Base-by-base conservation (phyloP, 768 basidiomycete species). In the Suillus discolor region DNA sequence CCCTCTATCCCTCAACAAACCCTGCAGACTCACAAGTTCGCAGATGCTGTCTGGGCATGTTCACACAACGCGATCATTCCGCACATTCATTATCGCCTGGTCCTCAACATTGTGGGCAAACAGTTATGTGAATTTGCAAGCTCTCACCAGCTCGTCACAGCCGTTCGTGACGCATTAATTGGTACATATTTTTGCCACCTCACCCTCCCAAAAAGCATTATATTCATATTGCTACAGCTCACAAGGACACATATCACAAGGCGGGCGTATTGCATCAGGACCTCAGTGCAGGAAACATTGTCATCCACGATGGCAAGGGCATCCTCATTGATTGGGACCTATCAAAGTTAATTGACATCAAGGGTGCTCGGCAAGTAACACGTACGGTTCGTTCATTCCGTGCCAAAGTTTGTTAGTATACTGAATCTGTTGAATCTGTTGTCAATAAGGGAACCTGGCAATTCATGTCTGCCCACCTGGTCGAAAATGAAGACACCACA, bases 391-490 rank as follows among this genome's bases (percentile, higher is more conserved):
- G 41, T 42, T 42, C 16, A 41, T 41, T 41, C 15, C 5, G 1
- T 42, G 16, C 42, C 18, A 8, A 44, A 20, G 7, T 8, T 44
- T 2, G 18, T 44, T 44, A 44, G 7, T 44, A 2, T 53, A 9
- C 53, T 42, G 15, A 39, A 25, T 41, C 28, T 28, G 28, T 28
- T 28, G 28, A 41, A 28, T 42, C 1, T 47, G 45, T 25, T 42
- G 12, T 57, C 23, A 25, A 41, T 7, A 44, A 78, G 76, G 77
- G 78, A 1, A 78, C 76, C n/a, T 78, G 76, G 76, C 71, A 71
- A 44, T 44, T 44, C 18, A 44, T 39, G 38, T 39, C 38, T 39
- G 38, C 38, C 38, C 38, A 39, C 12, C 38, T 39, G 38, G 12
- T 39, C 34, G 75, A 57, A 39, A 34, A 68, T 23, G 44, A 57